phyloP scores from a whole-genome alignment of 768 basidiomycete genomes.

The Leccinum imitatum region DNA sequence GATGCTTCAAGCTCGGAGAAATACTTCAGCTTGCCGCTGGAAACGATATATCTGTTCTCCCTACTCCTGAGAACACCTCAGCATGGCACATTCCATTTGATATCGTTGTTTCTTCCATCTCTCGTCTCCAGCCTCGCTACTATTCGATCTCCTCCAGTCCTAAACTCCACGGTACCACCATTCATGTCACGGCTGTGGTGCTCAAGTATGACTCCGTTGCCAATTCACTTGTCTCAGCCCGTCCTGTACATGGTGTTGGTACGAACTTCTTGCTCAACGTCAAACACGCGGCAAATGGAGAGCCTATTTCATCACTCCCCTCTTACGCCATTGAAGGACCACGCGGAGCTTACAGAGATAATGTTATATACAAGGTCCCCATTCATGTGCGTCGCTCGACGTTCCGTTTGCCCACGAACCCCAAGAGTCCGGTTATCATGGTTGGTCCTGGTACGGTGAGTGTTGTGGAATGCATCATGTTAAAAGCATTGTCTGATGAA shows the following conservation, averaged over 20 bases:
- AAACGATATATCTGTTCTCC: conserved; percentile 58
- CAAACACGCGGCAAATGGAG: conserved; percentile 68
- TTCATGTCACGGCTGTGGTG: conserved; percentile 95
- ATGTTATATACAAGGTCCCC: conserved; percentile 77
- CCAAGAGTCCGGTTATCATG: conserved; percentile 99
- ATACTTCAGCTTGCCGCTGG: conserved; percentile 89
- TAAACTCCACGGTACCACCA: conserved; percentile 82
- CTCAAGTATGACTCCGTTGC: conserved; percentile 83
- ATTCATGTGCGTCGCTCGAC: conserved; percentile 95
- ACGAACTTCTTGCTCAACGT: conserved; percentile 96
- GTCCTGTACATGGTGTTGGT: conserved; percentile 85
- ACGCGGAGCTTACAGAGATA: conserved; percentile 75
- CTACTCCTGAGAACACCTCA: conserved; percentile 75
- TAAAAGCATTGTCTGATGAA: conserved; percentile 7
- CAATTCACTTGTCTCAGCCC: conserved; percentile 49
- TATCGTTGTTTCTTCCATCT: conserved; percentile 89
- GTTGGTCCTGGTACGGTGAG: conserved; percentile 96
- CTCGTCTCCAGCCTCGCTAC: conserved; percentile 94
- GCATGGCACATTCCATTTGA: conserved; percentile 95
- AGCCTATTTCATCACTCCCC: conserved; percentile 56
- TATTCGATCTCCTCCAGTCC: conserved; percentile 99
- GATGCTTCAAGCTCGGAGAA: conserved; percentile 91
- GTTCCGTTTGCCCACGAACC: conserved; percentile 95
- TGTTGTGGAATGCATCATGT: conserved; percentile 13
- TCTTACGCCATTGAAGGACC: conserved; percentile 89